Conservation (phyloP, 805 yeast species). For the Cyberlindnera galapagoensis region DNA sequence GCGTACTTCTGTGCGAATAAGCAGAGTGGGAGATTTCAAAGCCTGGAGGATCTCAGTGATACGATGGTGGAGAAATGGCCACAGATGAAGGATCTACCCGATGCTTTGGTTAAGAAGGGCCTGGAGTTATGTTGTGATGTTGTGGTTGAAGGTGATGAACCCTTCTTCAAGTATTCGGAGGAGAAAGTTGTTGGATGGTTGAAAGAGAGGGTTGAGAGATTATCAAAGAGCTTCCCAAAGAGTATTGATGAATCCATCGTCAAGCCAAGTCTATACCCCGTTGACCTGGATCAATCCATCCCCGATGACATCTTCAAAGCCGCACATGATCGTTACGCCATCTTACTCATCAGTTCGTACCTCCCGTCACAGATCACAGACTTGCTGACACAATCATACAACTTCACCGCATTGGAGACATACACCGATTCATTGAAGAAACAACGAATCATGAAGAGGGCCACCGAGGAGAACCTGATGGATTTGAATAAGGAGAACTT, state of each 20-base stretch:
- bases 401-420: conserved; percentile 26
- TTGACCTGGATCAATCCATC: conserved; percentile 24
- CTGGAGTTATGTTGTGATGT: conserved; percentile 33
- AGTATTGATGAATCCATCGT: conserved; percentile 25
- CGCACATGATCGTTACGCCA: conserved; percentile 33
- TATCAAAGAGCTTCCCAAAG: conserved; percentile 33
- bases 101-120: conserved; percentile 6
- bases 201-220: conserved; percentile 29
- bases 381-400: conserved; percentile 25
- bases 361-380: conserved; percentile 23
- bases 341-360: conserved; percentile 43
- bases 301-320: conserved; percentile 31
- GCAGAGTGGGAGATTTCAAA: conserved; percentile 22
- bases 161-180: conserved; percentile 38
- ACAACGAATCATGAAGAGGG: conserved; percentile 21
- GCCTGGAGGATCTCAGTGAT: conserved; percentile 41
- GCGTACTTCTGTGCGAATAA: conserved; percentile 27
- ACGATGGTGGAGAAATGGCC: conserved; percentile 19
- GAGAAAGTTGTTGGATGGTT: conserved; percentile 34
- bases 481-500: conserved; percentile 22
- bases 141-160: conserved; percentile 37
- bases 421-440: conserved; percentile 18
- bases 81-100: conserved; percentile 13
- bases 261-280: conserved; percentile 23
- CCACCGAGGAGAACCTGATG: conserved; percentile 26